phyloP scores from a whole-genome alignment of 768 basidiomycete genomes.

The Pulveroboletus sp. region DNA sequence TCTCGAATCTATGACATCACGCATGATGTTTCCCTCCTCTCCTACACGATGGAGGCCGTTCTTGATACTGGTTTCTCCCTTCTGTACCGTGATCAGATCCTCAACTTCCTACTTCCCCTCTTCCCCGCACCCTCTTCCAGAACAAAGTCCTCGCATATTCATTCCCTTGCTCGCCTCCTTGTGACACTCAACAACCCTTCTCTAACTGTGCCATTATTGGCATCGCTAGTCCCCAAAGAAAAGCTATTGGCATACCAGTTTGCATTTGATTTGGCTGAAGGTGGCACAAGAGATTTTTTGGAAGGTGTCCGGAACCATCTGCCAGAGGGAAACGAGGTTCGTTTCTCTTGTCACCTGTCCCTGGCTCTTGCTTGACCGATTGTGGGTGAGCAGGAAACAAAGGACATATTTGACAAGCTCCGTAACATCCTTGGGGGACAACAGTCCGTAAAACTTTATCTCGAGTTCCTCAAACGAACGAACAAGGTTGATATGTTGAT shows the following conservation, averaged over 20 bases:
- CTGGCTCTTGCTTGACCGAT: constrained; percentile 7
- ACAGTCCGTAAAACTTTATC: constrained; percentile 88
- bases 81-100: constrained; percentile 78
- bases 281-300: constrained; percentile 90
- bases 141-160: constrained; percentile 72
- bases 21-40: constrained; percentile 73
- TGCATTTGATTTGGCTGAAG: constrained; percentile 93
- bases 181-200: constrained; percentile 85
- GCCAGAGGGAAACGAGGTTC: constrained; percentile 65
- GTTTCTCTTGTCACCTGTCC: constrained; percentile 14
- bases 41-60: constrained; percentile 91
- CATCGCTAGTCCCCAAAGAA: constrained; percentile 67
- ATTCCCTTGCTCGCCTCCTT: constrained; percentile 83
- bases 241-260: constrained; percentile 88
- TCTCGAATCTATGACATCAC: constrained; percentile 71
- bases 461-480: constrained; percentile 93
- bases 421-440: constrained; percentile 85
- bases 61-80: constrained; percentile 89
- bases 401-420: constrained; percentile 68
- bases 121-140: constrained; percentile 76
- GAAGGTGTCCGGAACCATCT: constrained; percentile 68
- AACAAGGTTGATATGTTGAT: constrained; percentile 92
- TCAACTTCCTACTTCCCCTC: constrained; percentile 76
- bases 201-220: constrained; percentile 71
- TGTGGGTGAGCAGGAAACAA: constrained; percentile 46